Conservation (phyloP, 345 rosid species). For the Eucalyptus melliodora region DNA sequence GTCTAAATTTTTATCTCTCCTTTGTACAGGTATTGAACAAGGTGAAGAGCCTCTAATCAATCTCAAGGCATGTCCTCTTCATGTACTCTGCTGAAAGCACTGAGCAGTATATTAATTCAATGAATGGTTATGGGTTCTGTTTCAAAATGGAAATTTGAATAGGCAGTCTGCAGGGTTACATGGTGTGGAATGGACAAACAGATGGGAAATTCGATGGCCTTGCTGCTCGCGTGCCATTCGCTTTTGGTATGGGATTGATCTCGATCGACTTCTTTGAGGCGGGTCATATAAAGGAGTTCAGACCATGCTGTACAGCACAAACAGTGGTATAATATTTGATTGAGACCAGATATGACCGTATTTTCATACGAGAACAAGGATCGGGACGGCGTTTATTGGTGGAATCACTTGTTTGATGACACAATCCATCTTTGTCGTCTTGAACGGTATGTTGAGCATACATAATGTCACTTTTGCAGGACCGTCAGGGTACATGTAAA, state of each 20-base stretch:
- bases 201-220: constrained; percentile 1
- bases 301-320: background rate
- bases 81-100: background rate
- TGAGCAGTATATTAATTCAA: background rate
- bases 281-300: background rate
- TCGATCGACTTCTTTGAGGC: constrained; percentile 9
- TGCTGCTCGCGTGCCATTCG: constrained; percentile 6
- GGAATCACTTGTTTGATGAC: background rate
- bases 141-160: background rate
- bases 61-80: constrained; percentile 7
- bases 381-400: background rate
- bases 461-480: background rate
- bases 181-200: constrained; percentile 26
- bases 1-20: background rate
- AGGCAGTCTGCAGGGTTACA: constrained; percentile 13
- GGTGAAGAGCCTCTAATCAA: constrained; percentile 15
- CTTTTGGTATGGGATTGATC: constrained; percentile 25
- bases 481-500: constrained; percentile 1
- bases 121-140: background rate
- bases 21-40: constrained; percentile 10
- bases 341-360: background rate
- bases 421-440: background rate
- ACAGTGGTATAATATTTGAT: background rate
- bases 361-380: background rate
- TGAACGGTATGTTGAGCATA: background rate